phyloP scores from a whole-genome alignment of 768 basidiomycete species.

The Porpolomopsis calyptriformis region DNA sequence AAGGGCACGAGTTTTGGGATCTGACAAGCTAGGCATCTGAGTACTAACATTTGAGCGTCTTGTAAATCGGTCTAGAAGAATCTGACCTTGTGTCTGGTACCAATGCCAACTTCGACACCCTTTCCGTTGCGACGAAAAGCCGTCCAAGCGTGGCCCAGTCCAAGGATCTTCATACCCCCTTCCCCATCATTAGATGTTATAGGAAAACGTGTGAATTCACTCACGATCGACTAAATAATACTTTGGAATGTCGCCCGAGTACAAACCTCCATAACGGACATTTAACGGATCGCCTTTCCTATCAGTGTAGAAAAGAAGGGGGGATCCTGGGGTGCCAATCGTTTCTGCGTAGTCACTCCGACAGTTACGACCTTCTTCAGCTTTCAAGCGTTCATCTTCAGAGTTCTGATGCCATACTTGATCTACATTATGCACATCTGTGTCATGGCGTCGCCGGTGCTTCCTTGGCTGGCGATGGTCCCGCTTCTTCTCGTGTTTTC shows the following conservation, averaged over 20 bases:
- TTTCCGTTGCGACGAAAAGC: conserved; percentile 35
- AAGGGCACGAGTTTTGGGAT: conserved; percentile 43
- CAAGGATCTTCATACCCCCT: conserved; percentile 57
- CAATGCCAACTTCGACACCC: conserved; percentile 48
- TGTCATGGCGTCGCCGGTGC: conserved; percentile 16
- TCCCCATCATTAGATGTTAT: conserved; percentile 40
- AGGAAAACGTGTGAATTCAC: conserved; percentile 15
- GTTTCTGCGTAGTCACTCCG: conserved; percentile 14
- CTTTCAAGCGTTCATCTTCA: conserved; percentile 14
- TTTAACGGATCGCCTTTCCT: conserved; percentile 57
- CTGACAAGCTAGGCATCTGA: conserved; percentile 44
- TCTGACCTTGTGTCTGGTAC: conserved; percentile 34
- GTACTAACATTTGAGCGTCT: not conserved
- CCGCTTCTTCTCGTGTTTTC: conserved; percentile 6
- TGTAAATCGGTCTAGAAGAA: conserved; percentile 1
- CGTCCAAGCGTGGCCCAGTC: conserved; percentile 41
- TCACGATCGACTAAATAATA: conserved; percentile 51
- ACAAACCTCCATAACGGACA: conserved; percentile 54
- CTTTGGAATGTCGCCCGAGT: conserved; percentile 55
- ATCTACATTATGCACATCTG: not conserved
- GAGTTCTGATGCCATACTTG: not conserved
- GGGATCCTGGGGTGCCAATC: conserved; percentile 20
- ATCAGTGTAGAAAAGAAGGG: conserved; percentile 49
- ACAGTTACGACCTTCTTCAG: conserved; percentile 15
- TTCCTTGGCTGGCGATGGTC: conserved; percentile 19